These are phyloP conservation scores for Rhynchospora pubera DNA, from an alignment of 176 grass and related monocot species.

Conservation along the genomic window DNA sequence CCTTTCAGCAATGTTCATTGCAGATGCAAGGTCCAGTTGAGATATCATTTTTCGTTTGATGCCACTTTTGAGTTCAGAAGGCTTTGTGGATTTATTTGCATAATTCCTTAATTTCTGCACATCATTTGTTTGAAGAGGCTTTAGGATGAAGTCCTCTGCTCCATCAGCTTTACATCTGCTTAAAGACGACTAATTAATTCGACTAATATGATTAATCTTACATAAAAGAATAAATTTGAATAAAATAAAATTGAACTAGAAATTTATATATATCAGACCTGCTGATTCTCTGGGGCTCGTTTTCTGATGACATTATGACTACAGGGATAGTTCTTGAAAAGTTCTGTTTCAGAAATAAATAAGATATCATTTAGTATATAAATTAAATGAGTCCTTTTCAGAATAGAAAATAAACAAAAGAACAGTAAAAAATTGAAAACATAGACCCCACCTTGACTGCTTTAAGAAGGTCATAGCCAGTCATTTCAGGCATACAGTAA, in stretches of 20 bases:
- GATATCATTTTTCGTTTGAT: constrained; percentile 27
- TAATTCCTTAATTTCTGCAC: constrained; percentile 65
- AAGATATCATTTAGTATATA: neutral
- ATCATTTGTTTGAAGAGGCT: constrained; percentile 80
- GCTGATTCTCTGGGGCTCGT: constrained; percentile 96
- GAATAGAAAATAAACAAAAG: constrained; percentile 5
- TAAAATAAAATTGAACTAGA: constrained; percentile 7
- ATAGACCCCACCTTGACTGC: constrained; percentile 58
- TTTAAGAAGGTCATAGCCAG: constrained; percentile 88
- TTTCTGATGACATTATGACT: constrained; percentile 96
- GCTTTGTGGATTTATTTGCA: constrained; percentile 19
- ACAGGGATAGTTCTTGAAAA: constrained; percentile 72
- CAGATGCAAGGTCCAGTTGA: constrained; percentile 4
- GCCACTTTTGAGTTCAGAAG: constrained; percentile 2
- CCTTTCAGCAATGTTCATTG: constrained; percentile 21
- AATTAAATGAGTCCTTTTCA: neutral
- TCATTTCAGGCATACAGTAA: constrained; percentile 99
- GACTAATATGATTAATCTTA: constrained; percentile 6
- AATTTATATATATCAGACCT: constrained; percentile 32
- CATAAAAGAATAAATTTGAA: neutral
- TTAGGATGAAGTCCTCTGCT: constrained; percentile 83
- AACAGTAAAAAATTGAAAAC: neutral
- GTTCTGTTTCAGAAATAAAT: constrained; percentile 55
- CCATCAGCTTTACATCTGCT: constrained; percentile 46
- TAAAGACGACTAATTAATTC: neutral